Base-by-base conservation (phyloP, 176 grass and related monocot species). In the Raddia distichophylla region DNA sequence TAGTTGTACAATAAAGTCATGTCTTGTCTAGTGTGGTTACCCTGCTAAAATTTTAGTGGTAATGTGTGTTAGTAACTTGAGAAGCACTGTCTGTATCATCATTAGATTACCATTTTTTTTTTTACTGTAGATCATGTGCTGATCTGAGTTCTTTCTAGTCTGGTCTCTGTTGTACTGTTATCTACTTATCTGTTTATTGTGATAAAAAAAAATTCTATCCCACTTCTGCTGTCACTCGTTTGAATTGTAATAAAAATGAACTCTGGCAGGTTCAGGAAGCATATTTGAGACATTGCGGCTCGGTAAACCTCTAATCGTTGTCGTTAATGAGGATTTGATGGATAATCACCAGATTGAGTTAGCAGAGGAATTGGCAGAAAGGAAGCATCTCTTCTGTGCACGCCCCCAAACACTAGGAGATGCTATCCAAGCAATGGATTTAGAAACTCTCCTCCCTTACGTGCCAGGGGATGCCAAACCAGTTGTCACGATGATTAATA, bases 321-420 rank as follows among this genome's bases (percentile, higher is more conserved):
- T 91, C 2, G 86, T 88, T 0, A 91, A 91, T 12, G 86, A 91
- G 77, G 86, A 91, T 77, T 72, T 91, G 50, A 88, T 91, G 90
- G 90, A 91, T 71, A 91, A 91, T 82, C 82, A 91, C 77, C 86
- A 88, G 71, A 58, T 49, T 37, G 90, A 91, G 77, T 78, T 91
- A 46, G 85, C 90, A 47, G 82, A 91, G 71, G 90, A 91, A 72
- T 61, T 91, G 35, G 86, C 90, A 46, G 64, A 88, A 5, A 88
- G 82, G 75, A 91, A 82, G 7, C 90, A 88, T 73, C 82, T 91
- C 64, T 91, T 79, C 77, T 91, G 57, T 56, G 71, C 86, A 1
- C 64, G 27, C 5, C 82, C 85, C 2, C 90, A 82, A 52, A 71
- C 78, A 0, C 71, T 91, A 16, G 51, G 73, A 32, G 40, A 91